Conservation (phyloP, 225 moss, liverwort and hornwort genomes). For the Pseudoscleropodium purum region DNA sequence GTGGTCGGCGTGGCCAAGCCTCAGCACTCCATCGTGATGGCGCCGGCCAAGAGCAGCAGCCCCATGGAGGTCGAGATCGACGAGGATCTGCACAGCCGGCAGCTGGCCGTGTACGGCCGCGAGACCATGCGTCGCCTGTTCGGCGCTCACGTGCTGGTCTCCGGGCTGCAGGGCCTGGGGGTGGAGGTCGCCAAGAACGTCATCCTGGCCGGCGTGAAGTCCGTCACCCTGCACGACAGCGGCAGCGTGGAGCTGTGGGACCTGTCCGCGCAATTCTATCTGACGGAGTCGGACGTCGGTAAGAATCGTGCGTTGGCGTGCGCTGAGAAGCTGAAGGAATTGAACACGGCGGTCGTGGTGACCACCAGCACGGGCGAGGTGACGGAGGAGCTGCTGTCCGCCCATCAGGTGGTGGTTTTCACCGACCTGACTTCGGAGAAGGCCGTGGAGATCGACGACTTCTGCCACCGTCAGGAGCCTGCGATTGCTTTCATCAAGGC, state of each 20-base stretch:
- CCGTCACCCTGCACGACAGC: conserved; percentile 74
- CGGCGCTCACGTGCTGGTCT: conserved; percentile 77
- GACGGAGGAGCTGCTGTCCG: conserved; percentile 46
- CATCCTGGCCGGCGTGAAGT: conserved; percentile 90
- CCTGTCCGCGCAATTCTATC: conserved; percentile 75
- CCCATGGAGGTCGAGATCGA: conserved; percentile 83
- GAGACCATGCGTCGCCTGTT: conserved; percentile 99
- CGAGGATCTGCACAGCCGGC: conserved; percentile 96
- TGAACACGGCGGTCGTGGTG: conserved; percentile 66
- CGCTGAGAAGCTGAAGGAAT: conserved; percentile 77
- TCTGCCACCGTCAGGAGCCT: conserved; percentile 68
- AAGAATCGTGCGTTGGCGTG: conserved; percentile 82
- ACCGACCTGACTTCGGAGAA: conserved; percentile 48
- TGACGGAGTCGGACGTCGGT: conserved; percentile 61
- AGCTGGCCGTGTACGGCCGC: conserved; percentile 95
- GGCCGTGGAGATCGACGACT: conserved; percentile 66
- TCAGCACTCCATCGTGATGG: conserved; percentile 63
- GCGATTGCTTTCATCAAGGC: conserved; percentile 88
- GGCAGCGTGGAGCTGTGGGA: conserved; percentile 76
- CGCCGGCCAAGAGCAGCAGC: conserved; percentile 51
- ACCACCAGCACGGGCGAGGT: conserved; percentile 42
- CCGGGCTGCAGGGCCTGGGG: conserved; percentile 78
- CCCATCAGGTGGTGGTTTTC: conserved; percentile 70
- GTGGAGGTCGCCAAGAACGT: conserved; percentile 92
- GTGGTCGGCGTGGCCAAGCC: conserved; percentile 46